Base-by-base conservation (phyloP, 495 filamentous ascomycete genomes). In the Filosporella fistucella region DNA sequence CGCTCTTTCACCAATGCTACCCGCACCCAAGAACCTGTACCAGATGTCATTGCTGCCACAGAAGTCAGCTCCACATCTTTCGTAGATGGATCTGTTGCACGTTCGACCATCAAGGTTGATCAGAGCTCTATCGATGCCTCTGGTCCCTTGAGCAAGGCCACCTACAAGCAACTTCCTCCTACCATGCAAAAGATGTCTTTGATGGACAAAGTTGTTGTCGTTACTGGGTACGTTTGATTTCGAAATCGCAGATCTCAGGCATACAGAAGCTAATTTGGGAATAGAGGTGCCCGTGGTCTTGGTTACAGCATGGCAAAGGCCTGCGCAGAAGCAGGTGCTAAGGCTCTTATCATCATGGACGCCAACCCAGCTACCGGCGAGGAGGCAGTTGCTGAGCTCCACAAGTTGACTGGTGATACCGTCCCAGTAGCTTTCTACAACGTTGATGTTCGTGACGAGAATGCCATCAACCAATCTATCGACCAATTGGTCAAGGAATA, bases 241-340 rank as follows among this genome's bases (percentile, higher is more conserved):
- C 41, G 16, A 46, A 39, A 5, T 10, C 12, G 25, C 8, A 12
- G n/a, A 44, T 22, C 36, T 44, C 7, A 4, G n/a, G n/a, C n/a
- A n/a, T n/a, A n/a, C n/a, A n/a, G n/a, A n/a, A 34, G 24, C 28
- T 28, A 26, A 18, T 41, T 18, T 28, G 7, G 42, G 1, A 2
- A 36, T 52, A 88, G 85, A 59, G 86, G 84, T 62, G 86, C 82
- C 51, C 81, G 86, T 51, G 84, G 86, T 54, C 70, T 90, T 25
- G 86, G 86, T 49, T 82, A 80, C 68, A 74, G 82, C 63, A 90
- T 90, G 81, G 82, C 86, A 32, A 76, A 82, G 45, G 85, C 84
- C 22, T 77, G 85, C 49, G 77, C 81, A 39, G 85, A 90, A 61
- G 83, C 79, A 44, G 85, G 86, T 35, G 76, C 81, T 26, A 80